Conservation (phyloP, 1,139 yeast genomes). For the Saccharomyces hybrid region DNA sequence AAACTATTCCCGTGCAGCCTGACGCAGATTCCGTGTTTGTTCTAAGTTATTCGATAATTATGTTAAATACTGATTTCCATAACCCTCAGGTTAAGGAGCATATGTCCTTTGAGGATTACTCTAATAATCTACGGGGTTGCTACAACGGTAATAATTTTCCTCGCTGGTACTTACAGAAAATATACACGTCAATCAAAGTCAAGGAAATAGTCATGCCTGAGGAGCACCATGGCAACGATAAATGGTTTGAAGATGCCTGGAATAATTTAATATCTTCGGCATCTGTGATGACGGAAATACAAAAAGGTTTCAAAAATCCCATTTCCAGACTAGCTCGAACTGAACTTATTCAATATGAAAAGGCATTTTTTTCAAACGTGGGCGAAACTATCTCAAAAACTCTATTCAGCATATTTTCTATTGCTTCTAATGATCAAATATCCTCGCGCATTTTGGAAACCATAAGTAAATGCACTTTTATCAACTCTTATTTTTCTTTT, state of each 20-base stretch:
- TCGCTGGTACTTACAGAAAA: slow-evolving; percentile 70
- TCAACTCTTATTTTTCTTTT: slow-evolving; percentile 59
- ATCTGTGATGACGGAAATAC: slow-evolving; percentile 28
- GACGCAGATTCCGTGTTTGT: slow-evolving; percentile 66
- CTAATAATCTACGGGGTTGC: slow-evolving; percentile 69
- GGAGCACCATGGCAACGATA: slow-evolving; percentile 75
- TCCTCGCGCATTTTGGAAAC: slow-evolving; percentile 79
- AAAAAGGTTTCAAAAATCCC: slow-evolving; percentile 12
- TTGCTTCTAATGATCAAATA: slow-evolving; percentile 82
- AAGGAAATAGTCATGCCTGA: slow-evolving; percentile 95
- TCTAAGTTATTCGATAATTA: slow-evolving; percentile 61
- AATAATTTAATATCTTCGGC: slow-evolving; percentile 59
- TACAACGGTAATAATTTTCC: slow-evolving; percentile 70
- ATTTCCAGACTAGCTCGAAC: slow-evolving; percentile 24
- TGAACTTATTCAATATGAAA: slow-evolving; percentile 46
- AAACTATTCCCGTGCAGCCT: slow-evolving; percentile 43
- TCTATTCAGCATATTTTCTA: slow-evolving; percentile 65
- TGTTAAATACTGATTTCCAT: slow-evolving; percentile 69
- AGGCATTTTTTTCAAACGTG: slow-evolving; percentile 53
- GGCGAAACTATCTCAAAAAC: slow-evolving; percentile 60
- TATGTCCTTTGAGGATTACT: slow-evolving; percentile 79
- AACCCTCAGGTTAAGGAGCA: slow-evolving; percentile 72
- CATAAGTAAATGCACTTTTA: slow-evolving; percentile 70
- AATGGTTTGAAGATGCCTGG: slow-evolving; percentile 92
- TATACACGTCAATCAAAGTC: slow-evolving; percentile 68